phyloP scores from a whole-genome alignment of 345 rosid genomes.

The Cardamine resedifolia region DNA sequence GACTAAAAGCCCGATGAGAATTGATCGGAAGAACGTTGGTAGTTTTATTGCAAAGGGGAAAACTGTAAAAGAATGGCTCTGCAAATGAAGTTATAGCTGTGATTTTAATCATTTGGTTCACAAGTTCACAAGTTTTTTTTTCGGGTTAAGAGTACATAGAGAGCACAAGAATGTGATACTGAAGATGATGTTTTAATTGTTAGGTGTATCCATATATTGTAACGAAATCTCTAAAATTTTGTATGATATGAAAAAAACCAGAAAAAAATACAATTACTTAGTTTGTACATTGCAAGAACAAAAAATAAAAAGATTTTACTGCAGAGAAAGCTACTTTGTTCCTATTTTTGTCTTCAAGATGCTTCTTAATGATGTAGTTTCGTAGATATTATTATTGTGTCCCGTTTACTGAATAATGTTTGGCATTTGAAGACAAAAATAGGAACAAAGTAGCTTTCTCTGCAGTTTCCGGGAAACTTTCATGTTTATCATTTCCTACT shows the following conservation, averaged over 20 bases:
- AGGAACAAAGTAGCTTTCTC: not conserved
- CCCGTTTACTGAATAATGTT: not conserved
- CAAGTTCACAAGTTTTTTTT: not conserved
- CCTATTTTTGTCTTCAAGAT: not conserved
- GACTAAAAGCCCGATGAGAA: slow-evolving; percentile 62
- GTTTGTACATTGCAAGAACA: not conserved
- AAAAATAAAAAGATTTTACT: not conserved
- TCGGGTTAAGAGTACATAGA: not conserved
- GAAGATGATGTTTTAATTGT: not conserved
- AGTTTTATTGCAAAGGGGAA: slow-evolving; percentile 71
- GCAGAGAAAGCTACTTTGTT: not conserved
- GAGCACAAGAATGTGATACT: not conserved
- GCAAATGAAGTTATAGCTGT: slow-evolving; percentile 19
- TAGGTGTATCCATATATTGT: not conserved
- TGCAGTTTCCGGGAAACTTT: slow-evolving; percentile 31
- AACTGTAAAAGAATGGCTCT: slow-evolving; percentile 58
- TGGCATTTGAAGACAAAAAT: slow-evolving; percentile 6
- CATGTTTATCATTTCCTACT: slow-evolving; percentile 1
- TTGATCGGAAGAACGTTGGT: slow-evolving; percentile 67
- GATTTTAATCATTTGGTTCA: not conserved
- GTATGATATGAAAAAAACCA: not conserved
- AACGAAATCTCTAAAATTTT: not conserved
- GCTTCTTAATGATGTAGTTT: slow-evolving; percentile 10
- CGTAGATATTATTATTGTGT: slow-evolving; percentile 2
- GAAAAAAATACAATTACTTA: not conserved